These are phyloP conservation scores for Alternaria rosae DNA, from an alignment of 2,329 filamentous ascomycete genomes.

Conservation along the genomic window DNA sequence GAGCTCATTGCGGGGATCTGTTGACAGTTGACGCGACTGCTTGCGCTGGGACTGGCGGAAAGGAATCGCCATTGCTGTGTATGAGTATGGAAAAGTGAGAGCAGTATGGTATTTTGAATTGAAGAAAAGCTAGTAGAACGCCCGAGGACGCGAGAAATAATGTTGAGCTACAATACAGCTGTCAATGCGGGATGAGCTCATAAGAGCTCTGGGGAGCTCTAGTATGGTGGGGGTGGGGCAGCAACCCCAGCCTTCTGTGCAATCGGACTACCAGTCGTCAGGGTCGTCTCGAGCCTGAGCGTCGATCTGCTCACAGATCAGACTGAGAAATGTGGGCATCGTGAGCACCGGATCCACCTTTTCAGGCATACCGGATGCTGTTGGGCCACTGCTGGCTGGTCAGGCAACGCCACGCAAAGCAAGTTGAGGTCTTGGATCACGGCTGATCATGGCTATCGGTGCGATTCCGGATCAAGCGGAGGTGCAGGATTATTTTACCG, in stretches of 20 bases:
- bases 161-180: constrained; percentile 45
- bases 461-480: constrained; percentile 15
- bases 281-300: constrained; percentile 23
- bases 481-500: constrained; percentile 2
- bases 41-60: constrained; percentile 39
- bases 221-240: constrained; percentile 46
- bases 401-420: constrained; percentile 31
- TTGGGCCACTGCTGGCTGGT: constrained; percentile 21
- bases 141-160: constrained; percentile 18
- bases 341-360: constrained; percentile 41
- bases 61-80: constrained; percentile 37
- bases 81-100: constrained; percentile 4
- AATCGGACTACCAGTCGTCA: constrained; percentile 23
- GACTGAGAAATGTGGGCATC: constrained; percentile 39
- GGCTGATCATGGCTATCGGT: constrained; percentile 6
- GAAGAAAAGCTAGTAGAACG: not conserved
- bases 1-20: constrained; percentile 64
- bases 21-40: constrained; percentile 56
- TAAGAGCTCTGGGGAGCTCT: constrained; percentile 38
- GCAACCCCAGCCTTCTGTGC: constrained; percentile 27
- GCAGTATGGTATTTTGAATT: not conserved
- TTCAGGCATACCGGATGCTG: constrained; percentile 34
- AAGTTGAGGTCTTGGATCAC: constrained; percentile 15
- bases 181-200: constrained; percentile 47
- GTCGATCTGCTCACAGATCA: constrained; percentile 28